phyloP scores from a whole-genome alignment of 2,329 filamentous ascomycete species.

The Plenodomus biglobosus region DNA sequence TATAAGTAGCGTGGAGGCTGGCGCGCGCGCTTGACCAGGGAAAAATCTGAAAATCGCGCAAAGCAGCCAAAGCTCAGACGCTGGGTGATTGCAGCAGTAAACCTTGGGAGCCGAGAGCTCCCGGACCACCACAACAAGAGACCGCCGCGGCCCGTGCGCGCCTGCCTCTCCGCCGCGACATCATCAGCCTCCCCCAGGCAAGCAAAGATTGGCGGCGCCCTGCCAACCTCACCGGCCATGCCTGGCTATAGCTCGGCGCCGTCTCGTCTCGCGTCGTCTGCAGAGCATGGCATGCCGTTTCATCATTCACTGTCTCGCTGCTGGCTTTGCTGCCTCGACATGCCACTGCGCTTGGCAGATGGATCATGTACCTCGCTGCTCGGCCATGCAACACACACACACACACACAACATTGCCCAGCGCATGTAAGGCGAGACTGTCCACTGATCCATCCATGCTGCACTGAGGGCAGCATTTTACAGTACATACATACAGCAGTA shows the following conservation, averaged over 20 bases:
- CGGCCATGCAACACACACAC: too few relatives aligned
- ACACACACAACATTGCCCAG: too few relatives aligned
- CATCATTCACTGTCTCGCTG: too few relatives aligned
- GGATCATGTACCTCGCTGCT: too few relatives aligned
- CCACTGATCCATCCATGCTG: too few relatives aligned
- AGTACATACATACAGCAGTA: too few relatives aligned
- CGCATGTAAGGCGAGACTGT: too few relatives aligned
- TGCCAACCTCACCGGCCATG: slow-evolving; percentile 1
- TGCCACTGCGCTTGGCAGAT: too few relatives aligned
- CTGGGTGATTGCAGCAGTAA: neutral
- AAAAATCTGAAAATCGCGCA: slow-evolving; percentile 16
- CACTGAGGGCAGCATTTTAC: too few relatives aligned
- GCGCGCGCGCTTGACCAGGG: slow-evolving; percentile 20
- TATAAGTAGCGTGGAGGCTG: slow-evolving; percentile 22
- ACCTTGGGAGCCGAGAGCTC: slow-evolving; percentile 10
- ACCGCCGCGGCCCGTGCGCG: slow-evolving; percentile 10
- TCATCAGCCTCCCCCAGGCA: slow-evolving; percentile 11
- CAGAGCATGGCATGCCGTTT: too few relatives aligned
- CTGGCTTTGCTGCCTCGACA: too few relatives aligned
- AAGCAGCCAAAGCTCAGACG: neutral
- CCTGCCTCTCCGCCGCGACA: slow-evolving; percentile 6
- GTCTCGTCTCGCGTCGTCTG: too few relatives aligned
- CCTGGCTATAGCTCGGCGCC: slow-evolving; percentile 3
- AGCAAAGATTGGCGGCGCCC: slow-evolving; percentile 13
- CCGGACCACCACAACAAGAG: neutral